Base-by-base conservation (phyloP, 495 filamentous ascomycete species). In the Darksidea phi region DNA sequence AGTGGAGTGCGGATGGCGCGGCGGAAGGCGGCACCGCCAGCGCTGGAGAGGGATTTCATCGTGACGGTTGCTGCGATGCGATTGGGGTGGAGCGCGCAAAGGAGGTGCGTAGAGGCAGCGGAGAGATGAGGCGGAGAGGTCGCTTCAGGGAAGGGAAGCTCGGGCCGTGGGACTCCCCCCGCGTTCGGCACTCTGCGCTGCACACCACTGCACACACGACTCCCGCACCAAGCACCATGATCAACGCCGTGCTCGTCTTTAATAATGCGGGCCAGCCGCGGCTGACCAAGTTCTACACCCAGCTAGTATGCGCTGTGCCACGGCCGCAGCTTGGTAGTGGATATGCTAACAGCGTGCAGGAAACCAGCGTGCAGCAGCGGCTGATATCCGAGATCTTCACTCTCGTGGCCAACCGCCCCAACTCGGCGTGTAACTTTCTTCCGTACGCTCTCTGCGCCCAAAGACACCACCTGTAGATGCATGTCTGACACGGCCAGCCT, bases 241-340 rank as follows among this genome's bases (percentile, higher is more conserved):
- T 99, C 76, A 99, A 97, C 82, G 94, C 94, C 34, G 90, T 99
- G 50, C 82, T 99, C 41, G 91, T 99, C 71, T 99, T 99, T 82
- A 99, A 99, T 73, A 96, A 96, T 74, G 88, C 89, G 59, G 94
- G 94, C 61, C 91, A 97, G 71, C 93, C 94, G 15, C 88, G 94
- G 32, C 83, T 99, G 59, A 97, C 93, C 60, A 97, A 97, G 70
- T 99, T 99, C 80, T 99, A 99, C 74, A 96, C 94, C 12, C 93
- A 97, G 71, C 87, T 99, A 50, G 94, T 97, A 74, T 48, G 80
- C 73, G 46, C 45, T 37, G 28, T 32, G 54, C 60, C 43, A 11
- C 24, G 26, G n/a, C 32, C 36, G 54, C 24, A 59, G 8, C 24
- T 46, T 11, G n/a, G 26, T 55, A 5, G 54, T n/a, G 18, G 24